These are phyloP conservation scores for Brachypodium distachyon DNA, from an alignment of 202 grass and related monocot species.

Conservation along the genomic window DNA sequence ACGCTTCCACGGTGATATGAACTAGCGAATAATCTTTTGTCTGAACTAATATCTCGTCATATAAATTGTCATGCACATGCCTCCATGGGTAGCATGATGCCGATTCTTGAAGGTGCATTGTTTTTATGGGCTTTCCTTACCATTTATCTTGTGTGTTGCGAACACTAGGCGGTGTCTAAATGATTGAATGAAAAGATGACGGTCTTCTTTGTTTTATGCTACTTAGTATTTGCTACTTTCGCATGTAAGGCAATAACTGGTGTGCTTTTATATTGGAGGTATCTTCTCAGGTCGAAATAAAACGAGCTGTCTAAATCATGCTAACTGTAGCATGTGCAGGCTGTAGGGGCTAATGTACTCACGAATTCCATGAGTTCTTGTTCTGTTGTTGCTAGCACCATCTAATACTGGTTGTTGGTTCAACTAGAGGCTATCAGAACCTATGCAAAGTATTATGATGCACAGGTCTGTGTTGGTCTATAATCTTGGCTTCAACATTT, in stretches of 20 bases:
- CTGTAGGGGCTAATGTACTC: neutral
- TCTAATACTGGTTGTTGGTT: neutral
- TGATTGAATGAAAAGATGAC: neutral
- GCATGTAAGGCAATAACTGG: neutral
- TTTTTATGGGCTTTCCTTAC: neutral
- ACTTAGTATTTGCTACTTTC: neutral
- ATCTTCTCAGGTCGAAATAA: neutral
- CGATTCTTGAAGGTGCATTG: neutral
- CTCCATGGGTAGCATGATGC: neutral
- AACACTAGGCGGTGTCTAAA: neutral
- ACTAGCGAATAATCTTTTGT: neutral
- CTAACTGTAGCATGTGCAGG: neutral
- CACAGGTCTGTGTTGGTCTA: neutral
- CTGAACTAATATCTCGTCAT: neutral
- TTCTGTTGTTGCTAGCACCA: neutral
- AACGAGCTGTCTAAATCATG: neutral
- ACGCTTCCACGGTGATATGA: neutral
- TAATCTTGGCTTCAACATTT: neutral
- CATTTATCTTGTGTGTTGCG: neutral
- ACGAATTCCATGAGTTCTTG: neutral
- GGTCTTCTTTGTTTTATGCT: neutral
- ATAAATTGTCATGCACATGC: neutral
- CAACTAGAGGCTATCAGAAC: neutral
- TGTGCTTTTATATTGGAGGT: neutral
- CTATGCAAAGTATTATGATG: neutral